Percentiles rank a stretch among this genome's conserved stretches.
These are phyloP conservation scores for Sorghum bicolor DNA, from an alignment of 176 grass and related monocot species.

Conservation along the genomic window DNA sequence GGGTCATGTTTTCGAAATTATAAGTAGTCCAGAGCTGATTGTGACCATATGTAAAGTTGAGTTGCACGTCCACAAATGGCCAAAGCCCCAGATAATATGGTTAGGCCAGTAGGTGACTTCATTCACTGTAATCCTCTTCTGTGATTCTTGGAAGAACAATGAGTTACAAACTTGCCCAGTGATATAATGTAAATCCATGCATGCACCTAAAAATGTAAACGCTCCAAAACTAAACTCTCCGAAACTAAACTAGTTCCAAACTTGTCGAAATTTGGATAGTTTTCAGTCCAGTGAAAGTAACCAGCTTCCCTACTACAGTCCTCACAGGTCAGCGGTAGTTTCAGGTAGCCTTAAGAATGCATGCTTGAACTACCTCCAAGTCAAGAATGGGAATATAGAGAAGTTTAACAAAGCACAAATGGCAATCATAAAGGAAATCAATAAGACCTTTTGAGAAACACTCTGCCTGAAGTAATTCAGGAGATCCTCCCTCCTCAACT, in stretches of 20 bases:
- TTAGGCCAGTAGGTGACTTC: not conserved
- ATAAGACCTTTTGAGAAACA: conserved; percentile 72
- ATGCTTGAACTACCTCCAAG: not conserved
- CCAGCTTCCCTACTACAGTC: not conserved
- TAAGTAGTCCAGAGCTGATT: conserved; percentile 4
- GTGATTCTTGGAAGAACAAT: conserved; percentile 9
- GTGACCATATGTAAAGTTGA: not conserved
- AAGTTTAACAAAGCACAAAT: conserved; percentile 19
- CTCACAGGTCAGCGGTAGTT: not conserved
- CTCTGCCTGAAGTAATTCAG: conserved; percentile 84
- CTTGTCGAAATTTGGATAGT: not conserved
- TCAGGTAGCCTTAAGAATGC: not conserved
- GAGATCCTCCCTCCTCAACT: conserved; percentile 86
- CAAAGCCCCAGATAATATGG: not conserved
- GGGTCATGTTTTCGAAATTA: not conserved
- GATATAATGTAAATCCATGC: not conserved
- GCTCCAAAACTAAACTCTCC: conserved; percentile 19
- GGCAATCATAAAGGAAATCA: conserved; percentile 26
- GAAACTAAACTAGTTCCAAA: conserved; percentile 24
- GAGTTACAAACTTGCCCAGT: not conserved
- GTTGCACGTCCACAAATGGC: conserved; percentile 6
- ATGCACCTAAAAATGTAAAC: not conserved
- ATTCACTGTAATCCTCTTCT: conserved; percentile 1
- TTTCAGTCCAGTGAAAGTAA: conserved; percentile 22
- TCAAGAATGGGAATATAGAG: conserved; percentile 8